Conservation (phyloP, 2,329 filamentous ascomycete species). For the Kalmusia sp. region DNA sequence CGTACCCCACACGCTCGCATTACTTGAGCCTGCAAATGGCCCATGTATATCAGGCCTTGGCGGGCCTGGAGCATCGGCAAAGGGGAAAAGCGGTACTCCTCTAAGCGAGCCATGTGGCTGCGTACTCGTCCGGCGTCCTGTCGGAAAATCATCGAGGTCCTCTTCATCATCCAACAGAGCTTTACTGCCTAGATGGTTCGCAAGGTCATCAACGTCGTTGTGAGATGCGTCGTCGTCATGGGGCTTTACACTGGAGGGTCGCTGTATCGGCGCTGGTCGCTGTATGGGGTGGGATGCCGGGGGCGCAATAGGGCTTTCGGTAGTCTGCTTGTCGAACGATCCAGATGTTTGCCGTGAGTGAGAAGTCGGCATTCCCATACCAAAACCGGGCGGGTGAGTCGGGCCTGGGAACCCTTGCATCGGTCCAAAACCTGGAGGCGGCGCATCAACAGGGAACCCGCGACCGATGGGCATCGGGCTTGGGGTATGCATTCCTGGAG, state of each 20-base stretch:
- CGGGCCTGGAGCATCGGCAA: conserved; percentile 41
- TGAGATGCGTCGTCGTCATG: conserved; percentile 52
- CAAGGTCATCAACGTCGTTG: conserved; percentile 73
- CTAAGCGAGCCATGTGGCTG: conserved; percentile 39
- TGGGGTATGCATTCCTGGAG: conserved; percentile 67
- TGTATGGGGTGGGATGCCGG: conserved; percentile 75
- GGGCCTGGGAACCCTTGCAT: conserved; percentile 46
- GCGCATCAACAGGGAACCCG: conserved; percentile 61
- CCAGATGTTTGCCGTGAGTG: conserved; percentile 81
- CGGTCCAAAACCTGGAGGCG: conserved; percentile 55
- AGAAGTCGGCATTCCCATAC: conserved; percentile 53
- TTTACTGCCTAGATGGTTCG: conserved; percentile 85
- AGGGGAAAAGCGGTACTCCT: conserved; percentile 42
- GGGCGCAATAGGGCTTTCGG: conserved; percentile 61
- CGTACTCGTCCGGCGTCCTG: conserved; percentile 49
- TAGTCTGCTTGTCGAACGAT: conserved; percentile 63
- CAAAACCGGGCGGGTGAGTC: conserved; percentile 46
- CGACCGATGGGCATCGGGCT: conserved; percentile 62
- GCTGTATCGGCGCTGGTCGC: conserved; percentile 84
- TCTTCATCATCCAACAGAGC: conserved; percentile 74
- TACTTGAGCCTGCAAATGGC: conserved; percentile 37
- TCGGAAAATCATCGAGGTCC: conserved; percentile 67
- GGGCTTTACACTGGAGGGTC: conserved; percentile 76
- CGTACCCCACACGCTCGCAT: conserved; percentile 51
- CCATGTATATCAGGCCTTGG: conserved; percentile 41